Base-by-base conservation (phyloP, 2,329 filamentous ascomycete species). In the Neocucurbitaria cava region DNA sequence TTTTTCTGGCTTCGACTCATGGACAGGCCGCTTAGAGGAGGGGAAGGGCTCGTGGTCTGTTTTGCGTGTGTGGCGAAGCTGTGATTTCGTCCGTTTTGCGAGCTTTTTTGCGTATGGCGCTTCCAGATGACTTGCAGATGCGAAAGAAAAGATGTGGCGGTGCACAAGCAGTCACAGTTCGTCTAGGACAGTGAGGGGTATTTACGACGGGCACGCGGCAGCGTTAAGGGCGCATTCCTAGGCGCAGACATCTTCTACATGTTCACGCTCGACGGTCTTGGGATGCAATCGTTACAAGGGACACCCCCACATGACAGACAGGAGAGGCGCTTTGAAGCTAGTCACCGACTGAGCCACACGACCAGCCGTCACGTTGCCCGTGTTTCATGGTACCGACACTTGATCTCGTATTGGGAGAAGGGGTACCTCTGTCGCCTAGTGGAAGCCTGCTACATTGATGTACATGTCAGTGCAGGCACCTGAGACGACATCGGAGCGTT, bases 1-100 rank as follows among this genome's bases (percentile, higher is more conserved):
- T 52, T 45, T 52, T 58, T 54, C 38, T n/a, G n/a, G n/a, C n/a
- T 41, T 59, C 56, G 54, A 55, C 49, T 62, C 56, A 58, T n/a
- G n/a, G n/a, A n/a, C 54, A 43, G 13, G 40, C n/a, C 39, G 31
- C 24, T 33, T 44, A 28, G 20, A 31, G 21, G 44, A 54, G 33
- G 20, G 35, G 21, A 46, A 54, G 54, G 49, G 54, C 54, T 48
- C 54, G 41, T 49, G 31, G 41, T 33, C 42, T 41, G 30, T 38
- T n/a, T n/a, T n/a, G 33, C 33, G 24, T 18, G 21, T 42, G 26
- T 18, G 42, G 46, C 51, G 24, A 23, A 45, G 35, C 41, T 20
- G 11, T 1, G 20, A 10, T 40, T 26, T 49, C 43, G 23, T 31
- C 31, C 38, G 42, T 46, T 28, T n/a, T 28, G n/a, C n/a, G n/a